phyloP scores from a whole-genome alignment of 495 filamentous ascomycete genomes.

The Aspergillus sclerotioniger region DNA sequence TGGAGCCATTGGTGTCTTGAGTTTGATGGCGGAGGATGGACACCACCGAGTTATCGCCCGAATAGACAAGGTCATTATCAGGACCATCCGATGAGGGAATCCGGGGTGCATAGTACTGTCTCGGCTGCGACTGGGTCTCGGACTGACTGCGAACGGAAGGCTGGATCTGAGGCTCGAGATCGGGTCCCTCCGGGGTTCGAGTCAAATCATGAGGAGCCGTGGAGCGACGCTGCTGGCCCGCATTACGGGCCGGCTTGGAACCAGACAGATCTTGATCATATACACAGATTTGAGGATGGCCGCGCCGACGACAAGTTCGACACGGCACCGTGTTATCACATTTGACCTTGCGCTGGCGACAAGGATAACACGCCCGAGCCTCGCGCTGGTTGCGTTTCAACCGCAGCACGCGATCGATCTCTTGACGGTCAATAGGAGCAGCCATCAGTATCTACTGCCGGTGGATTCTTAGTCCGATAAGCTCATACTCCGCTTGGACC shows the following conservation, averaged over 20 bases:
- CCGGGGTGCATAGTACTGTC: neutral
- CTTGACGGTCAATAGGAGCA: slow-evolving; percentile 12
- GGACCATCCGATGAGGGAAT: neutral
- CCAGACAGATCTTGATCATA: slow-evolving; percentile 19
- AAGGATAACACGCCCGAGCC: slow-evolving; percentile 38
- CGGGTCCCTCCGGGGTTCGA: neutral
- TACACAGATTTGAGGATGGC: slow-evolving; percentile 38
- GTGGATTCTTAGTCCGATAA: neutral
- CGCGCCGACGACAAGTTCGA: slow-evolving; percentile 30
- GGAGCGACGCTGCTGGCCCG: neutral
- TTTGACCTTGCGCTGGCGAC: slow-evolving; percentile 43
- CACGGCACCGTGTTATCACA: slow-evolving; percentile 36
- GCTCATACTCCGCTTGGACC: neutral
- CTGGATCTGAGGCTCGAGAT: neutral
- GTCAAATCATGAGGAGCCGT: neutral
- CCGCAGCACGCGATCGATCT: slow-evolving; percentile 33
- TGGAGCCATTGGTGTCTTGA: slow-evolving; percentile 55
- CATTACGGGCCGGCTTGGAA: neutral
- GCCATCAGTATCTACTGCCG: neutral
- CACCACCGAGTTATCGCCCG: slow-evolving; percentile 38
- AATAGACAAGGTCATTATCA: slow-evolving; percentile 34
- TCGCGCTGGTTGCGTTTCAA: slow-evolving; percentile 34
- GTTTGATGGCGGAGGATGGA: slow-evolving; percentile 37
- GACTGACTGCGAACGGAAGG: neutral
- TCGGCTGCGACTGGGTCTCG: neutral